Evolutionary conservation across 1,139 yeast species (phyloP).

Genomic region (Candida labiduridarum): DNA sequence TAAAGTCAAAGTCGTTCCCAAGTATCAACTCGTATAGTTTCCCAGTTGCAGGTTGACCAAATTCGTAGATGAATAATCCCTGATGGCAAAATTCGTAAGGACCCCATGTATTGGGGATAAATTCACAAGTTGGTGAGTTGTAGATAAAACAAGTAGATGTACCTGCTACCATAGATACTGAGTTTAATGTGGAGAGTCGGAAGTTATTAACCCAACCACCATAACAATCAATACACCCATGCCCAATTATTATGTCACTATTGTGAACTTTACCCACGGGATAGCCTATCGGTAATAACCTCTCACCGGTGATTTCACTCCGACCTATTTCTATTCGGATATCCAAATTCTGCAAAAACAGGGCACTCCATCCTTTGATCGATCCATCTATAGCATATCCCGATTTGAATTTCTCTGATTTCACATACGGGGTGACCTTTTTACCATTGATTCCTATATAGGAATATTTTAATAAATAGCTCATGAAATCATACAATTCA

Average conservation of each 20-base stretch:
- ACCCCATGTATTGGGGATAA: conserved; percentile 57
- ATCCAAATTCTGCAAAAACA: conserved; percentile 19
- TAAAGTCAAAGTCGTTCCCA: conserved; percentile 36
- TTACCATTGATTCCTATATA: conserved; percentile 23
- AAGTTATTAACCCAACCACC: conserved; percentile 52
- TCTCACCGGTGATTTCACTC: conserved; percentile 17
- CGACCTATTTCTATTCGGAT: conserved; percentile 20
- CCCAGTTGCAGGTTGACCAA: conserved; percentile 64
- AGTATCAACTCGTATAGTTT: conserved; percentile 50
- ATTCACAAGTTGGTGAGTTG: conserved; percentile 6
- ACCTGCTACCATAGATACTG: conserved; percentile 57
- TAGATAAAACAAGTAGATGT: conserved; percentile 59
- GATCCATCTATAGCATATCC: conserved; percentile 54
- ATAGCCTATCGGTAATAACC: conserved; percentile 9
- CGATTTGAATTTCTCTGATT: conserved; percentile 9
- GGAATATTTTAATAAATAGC: conserved; percentile 31
- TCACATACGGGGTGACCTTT: conserved; percentile 15
- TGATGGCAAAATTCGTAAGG: conserved; percentile 42
- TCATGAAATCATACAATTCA: conserved; percentile 56
- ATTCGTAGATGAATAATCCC: conserved; percentile 41
- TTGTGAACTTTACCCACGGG: conserved; percentile 9
- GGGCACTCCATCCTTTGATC: conserved; percentile 52
- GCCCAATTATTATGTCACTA: conserved; percentile 26
- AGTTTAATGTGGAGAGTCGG: conserved; percentile 15
- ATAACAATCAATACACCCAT: conserved; percentile 61